Evolutionary conservation across 768 basidiomycete species (phyloP).

Genomic region (Thelephora ganbajun): DNA sequence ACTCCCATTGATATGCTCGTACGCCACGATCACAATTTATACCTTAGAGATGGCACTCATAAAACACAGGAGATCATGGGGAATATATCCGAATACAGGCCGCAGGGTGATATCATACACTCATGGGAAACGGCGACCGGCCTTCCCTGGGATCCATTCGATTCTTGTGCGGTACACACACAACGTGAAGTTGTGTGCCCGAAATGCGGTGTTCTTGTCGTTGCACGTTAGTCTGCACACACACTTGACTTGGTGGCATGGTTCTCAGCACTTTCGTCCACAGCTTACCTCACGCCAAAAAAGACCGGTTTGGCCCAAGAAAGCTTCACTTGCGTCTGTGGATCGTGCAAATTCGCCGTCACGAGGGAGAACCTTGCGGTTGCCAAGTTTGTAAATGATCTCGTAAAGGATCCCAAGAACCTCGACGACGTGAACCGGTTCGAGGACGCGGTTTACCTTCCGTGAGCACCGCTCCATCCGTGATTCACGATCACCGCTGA

Average conservation of each 20-base stretch:
- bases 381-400: slow-evolving; percentile 27
- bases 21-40: not conserved
- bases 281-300: slow-evolving; percentile 26
- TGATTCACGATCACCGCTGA: too few species aligned
- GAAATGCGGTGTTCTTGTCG: slow-evolving; percentile 17
- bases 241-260: not conserved
- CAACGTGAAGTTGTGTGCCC: slow-evolving; percentile 22
- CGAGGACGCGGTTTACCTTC: slow-evolving; percentile 15
- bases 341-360: slow-evolving; percentile 24
- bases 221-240: slow-evolving; percentile 19
- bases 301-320: slow-evolving; percentile 36
- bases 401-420: slow-evolving; percentile 15
- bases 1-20: not conserved
- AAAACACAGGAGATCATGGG: slow-evolving; percentile 9
- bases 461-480: slow-evolving; percentile 17
- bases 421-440: slow-evolving; percentile 8
- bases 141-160: slow-evolving; percentile 21
- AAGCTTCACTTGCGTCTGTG: slow-evolving; percentile 24
- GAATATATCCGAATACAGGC: slow-evolving; percentile 8
- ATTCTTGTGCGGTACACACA: slow-evolving; percentile 14
- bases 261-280: not conserved
- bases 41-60: not conserved
- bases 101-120: slow-evolving; percentile 3
- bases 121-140: slow-evolving; percentile 10
- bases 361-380: slow-evolving; percentile 27